Base-by-base conservation (phyloP, 495 filamentous ascomycete genomes). In the Penicillium malachiteum region DNA sequence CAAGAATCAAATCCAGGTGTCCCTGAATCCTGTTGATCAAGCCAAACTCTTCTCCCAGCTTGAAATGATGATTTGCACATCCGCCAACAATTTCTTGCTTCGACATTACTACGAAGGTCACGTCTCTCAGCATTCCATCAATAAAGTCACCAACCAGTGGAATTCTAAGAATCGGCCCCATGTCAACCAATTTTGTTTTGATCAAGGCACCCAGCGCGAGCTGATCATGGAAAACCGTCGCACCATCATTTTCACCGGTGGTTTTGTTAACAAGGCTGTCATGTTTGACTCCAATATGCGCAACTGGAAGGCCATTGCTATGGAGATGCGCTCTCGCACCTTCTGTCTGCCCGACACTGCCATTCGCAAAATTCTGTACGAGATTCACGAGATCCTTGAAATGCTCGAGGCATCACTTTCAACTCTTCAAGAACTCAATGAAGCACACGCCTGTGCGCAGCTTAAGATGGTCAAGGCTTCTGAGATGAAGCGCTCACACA, bases 171-270 rank as follows among this genome's bases (percentile, higher is more conserved):
- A 81, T 48, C 71, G 80, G 3, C 78, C 79, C 7, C 70, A 70
- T 30, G 82, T 85, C 3, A 65, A 73, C 8, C 77, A 84, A 50
- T 85, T 85, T 63, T 74, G 76, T 55, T 85, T 80, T 54, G 81
- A 84, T 58, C 80, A 83, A 54, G 66, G 64, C 7, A 84, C 80
- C 5, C 83, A 86, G 61, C 70, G 75, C 12, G 73, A 79, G 5
- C 63, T 86, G 12, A 76, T 86, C 48, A 43, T 68, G 4, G 65
- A 65, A 34, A 85, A 86, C 58, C 67, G 80, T 38, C 71, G 73
- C 8, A 74, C 52, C 12, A 68, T 85, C 48, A 64, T 72, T 34
- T 83, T 85, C 64, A 66, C 74, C 40, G 81, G 79, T 5, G 54
- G 67, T 8, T 64, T 67, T 42, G 70, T 73, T 7, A 65, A 67